Evolutionary conservation across 768 basidiomycete genomes (phyloP).

Genomic region (Lactarius trivialis): DNA sequence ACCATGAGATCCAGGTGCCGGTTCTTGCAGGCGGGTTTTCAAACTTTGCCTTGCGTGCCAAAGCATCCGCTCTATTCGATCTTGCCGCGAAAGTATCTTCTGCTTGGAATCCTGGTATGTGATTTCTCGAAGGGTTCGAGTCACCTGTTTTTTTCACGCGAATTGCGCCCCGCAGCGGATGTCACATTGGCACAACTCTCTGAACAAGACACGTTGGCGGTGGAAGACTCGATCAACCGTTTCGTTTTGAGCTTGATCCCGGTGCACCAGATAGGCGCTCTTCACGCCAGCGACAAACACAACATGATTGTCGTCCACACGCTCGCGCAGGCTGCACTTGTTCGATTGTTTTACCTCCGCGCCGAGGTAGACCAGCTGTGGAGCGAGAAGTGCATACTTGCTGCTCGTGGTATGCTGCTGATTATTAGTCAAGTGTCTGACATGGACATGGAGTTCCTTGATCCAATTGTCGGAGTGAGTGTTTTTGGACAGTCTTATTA

Average conservation of each 20-base stretch:
- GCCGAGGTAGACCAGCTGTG: conserved; percentile 44
- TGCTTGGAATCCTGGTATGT: conserved; percentile 54
- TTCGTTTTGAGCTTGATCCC: conserved; percentile 61
- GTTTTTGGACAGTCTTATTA: neutral
- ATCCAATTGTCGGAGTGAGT: conserved; percentile 71
- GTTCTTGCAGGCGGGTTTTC: conserved; percentile 50
- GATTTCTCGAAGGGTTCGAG: conserved; percentile 11
- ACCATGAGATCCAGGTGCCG: conserved; percentile 46
- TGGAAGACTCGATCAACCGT: conserved; percentile 59
- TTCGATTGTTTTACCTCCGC: conserved; percentile 52
- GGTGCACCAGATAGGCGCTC: conserved; percentile 53
- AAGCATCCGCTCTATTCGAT: conserved; percentile 71
- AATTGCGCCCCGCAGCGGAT: conserved; percentile 8
- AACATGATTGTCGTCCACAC: conserved; percentile 55
- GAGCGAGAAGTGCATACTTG: conserved; percentile 60
- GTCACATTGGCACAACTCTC: conserved; percentile 42
- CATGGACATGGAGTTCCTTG: conserved; percentile 62
- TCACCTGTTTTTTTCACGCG: no score
- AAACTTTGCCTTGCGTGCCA: conserved; percentile 57
- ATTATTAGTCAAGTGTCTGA: conserved; percentile 59
- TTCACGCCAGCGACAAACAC: conserved; percentile 52
- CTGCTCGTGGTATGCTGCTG: conserved; percentile 53
- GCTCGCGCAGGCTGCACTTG: conserved; percentile 57
- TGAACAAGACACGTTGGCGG: conserved; percentile 49
- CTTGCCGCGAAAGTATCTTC: conserved; percentile 56